These are phyloP conservation scores for Penstemon barbatus DNA, from an alignment of 257 asterid species.

Conservation along the genomic window DNA sequence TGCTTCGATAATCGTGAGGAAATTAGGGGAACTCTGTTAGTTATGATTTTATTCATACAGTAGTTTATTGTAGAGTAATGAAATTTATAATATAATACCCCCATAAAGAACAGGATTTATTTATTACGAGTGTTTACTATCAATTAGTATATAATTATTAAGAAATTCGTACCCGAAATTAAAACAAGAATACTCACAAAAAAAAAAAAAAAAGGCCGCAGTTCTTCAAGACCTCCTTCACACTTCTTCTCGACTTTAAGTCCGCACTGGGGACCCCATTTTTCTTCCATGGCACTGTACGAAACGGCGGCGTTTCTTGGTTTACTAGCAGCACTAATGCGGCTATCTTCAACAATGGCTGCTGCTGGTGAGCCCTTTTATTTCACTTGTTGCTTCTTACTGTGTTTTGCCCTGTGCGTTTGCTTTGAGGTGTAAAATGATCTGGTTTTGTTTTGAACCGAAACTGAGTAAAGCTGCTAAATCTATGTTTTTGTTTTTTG, in stretches of 20 bases:
- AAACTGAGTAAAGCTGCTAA: constrained; percentile 13
- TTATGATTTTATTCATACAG: neutral
- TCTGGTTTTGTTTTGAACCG: constrained; percentile 16
- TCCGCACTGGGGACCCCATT: constrained; percentile 18
- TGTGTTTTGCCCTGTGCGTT: neutral
- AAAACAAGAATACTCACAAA: no score
- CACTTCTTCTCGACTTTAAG: constrained; percentile 6
- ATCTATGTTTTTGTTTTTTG: constrained; percentile 6
- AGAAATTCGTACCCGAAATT: no score
- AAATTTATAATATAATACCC: neutral
- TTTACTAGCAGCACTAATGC: constrained; percentile 36
- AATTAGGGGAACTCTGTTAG: constrained; percentile 2
- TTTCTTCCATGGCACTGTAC: constrained; percentile 49
- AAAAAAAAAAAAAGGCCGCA: no score
- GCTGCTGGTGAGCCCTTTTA: constrained; percentile 43
- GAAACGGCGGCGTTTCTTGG: constrained; percentile 36
- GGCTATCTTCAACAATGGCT: constrained; percentile 37
- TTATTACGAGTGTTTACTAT: no score
- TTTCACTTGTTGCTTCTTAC: neutral
- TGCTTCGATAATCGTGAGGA: constrained; percentile 22
- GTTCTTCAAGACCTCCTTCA: neutral
- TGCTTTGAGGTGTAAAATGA: constrained; percentile 21
- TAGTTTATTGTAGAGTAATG: neutral
- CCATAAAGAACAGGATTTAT: no score
- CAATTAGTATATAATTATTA: no score